phyloP scores from a whole-genome alignment of 1,284 basidiomycete genomes.

The Cutaneotrichosporon spelunceum region DNA sequence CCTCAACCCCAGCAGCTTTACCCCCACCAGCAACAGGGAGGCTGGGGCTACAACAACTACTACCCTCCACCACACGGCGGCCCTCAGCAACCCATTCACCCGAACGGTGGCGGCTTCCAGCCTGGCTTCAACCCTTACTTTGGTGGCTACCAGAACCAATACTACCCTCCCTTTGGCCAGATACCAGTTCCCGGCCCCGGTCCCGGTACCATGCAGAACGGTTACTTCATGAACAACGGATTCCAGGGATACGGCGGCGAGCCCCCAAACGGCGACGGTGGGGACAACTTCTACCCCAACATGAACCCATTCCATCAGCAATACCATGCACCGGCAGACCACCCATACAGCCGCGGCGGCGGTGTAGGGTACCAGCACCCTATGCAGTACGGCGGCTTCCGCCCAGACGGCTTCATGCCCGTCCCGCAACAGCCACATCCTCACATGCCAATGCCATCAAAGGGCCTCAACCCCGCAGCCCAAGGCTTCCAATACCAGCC shows the following conservation, averaged over 20 bases:
- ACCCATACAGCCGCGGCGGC: constrained; percentile 45
- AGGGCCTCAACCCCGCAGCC: constrained; percentile 43
- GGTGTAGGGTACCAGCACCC: constrained; percentile 37
- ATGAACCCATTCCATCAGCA: constrained; percentile 18
- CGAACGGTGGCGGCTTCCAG: constrained; percentile 9
- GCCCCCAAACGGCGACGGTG: constrained; percentile 8
- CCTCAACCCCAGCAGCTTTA: constrained; percentile 1
- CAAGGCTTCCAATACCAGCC: constrained; percentile 38
- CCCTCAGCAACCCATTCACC: constrained; percentile 14
- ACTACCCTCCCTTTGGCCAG: constrained; percentile 26
- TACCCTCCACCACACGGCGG: constrained; percentile 13
- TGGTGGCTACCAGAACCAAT: constrained; percentile 14
- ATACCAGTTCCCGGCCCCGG: constrained; percentile 41
- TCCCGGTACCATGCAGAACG: constrained; percentile 47
- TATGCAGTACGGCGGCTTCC: constrained; percentile 19
- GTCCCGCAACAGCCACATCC: constrained; percentile 11
- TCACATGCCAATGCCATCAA: constrained; percentile 19
- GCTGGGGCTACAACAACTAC: constrained; percentile 21
- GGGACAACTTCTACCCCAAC: constrained; percentile 14
- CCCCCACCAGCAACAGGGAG: constrained; percentile 12
- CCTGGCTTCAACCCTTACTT: constrained; percentile 15
- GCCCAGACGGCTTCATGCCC: constrained; percentile 18
- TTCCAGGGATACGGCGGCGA: constrained; percentile 12
- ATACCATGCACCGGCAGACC: constrained; percentile 39
- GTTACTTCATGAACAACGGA: constrained; percentile 25